Evolutionary conservation across 2,329 filamentous ascomycete genomes (phyloP).

Genomic region (Penicillium sp.): DNA sequence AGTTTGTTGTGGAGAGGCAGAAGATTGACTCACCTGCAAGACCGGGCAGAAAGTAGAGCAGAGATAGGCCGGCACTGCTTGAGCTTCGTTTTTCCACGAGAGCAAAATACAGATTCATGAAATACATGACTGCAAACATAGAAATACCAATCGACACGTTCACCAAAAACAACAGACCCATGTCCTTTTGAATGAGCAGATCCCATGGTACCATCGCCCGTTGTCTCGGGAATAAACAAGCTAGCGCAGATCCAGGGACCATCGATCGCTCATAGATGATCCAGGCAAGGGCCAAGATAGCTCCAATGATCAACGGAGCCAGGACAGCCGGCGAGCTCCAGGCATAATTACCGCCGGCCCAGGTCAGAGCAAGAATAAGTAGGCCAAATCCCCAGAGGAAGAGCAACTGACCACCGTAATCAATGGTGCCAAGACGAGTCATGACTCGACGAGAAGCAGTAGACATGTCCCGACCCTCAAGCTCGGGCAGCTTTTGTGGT

Average conservation of each 20-base stretch:
- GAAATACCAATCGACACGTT: constrained; percentile 14
- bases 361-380: constrained; percentile 51
- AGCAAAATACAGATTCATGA: constrained; percentile 63
- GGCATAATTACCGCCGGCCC: constrained; percentile 50
- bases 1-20: too few relatives aligned
- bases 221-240: constrained; percentile 48
- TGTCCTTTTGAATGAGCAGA: constrained; percentile 53
- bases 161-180: constrained; percentile 29
- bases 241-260: constrained; percentile 44
- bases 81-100: constrained; percentile 51
- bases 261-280: constrained; percentile 52
- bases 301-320: constrained; percentile 45
- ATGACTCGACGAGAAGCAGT: constrained; percentile 2
- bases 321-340: constrained; percentile 49
- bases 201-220: constrained; percentile 60
- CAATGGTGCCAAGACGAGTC: constrained; percentile 21
- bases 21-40: constrained; percentile 45
- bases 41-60: constrained; percentile 61
- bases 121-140: constrained; percentile 57
- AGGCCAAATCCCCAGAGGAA: constrained; percentile 53
- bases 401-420: constrained; percentile 51
- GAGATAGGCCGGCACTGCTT: constrained; percentile 49
- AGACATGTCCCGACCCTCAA: constrained; percentile 2
- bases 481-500: constrained; percentile 1
- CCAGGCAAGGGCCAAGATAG: constrained; percentile 39